Conservation (phyloP, 2,329 filamentous ascomycete species). For the Curvularia verruculosa region DNA sequence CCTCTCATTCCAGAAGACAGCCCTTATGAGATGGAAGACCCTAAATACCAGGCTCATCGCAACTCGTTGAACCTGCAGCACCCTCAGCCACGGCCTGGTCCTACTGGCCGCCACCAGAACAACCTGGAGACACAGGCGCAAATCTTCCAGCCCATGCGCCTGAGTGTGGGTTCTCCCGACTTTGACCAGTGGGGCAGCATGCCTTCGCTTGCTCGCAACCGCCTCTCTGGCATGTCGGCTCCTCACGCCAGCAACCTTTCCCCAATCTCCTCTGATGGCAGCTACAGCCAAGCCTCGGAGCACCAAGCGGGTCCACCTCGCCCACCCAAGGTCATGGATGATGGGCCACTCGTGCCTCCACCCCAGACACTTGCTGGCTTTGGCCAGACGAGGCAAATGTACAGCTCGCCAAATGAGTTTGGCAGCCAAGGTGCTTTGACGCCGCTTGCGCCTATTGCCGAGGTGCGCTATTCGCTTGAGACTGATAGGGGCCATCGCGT, state of each 20-base stretch:
- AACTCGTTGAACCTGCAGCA: conserved; percentile 82
- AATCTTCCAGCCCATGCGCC: conserved; percentile 61
- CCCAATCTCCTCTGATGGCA: conserved; percentile 48
- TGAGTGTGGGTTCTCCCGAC: conserved; percentile 40
- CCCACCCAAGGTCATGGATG: conserved; percentile 61
- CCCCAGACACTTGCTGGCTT: conserved; percentile 50
- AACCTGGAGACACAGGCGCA: conserved; percentile 75
- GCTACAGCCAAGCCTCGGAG: conserved; percentile 48
- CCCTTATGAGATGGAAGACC: conserved; percentile 60
- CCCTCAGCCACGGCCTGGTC: conserved; percentile 75
- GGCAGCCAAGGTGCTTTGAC: conserved; percentile 47
- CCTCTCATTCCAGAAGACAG: conserved; percentile 62
- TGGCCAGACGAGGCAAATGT: conserved; percentile 49
- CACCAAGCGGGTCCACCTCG: conserved; percentile 53
- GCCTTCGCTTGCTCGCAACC: conserved; percentile 50
- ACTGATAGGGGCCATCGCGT: conserved; percentile 49
- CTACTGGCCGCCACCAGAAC: conserved; percentile 75
- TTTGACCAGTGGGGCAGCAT: conserved; percentile 58
- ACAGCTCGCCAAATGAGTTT: conserved; percentile 46
- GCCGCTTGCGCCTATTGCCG: conserved; percentile 58
- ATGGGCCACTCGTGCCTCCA: conserved; percentile 65
- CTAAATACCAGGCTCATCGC: conserved; percentile 81
- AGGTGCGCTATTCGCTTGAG: conserved; percentile 58
- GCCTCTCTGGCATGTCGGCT: conserved; percentile 44
- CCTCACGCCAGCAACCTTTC: conserved; percentile 44